phyloP scores from a whole-genome alignment of 371 early-diverging fungal genomes.

The Mucor indicus region DNA sequence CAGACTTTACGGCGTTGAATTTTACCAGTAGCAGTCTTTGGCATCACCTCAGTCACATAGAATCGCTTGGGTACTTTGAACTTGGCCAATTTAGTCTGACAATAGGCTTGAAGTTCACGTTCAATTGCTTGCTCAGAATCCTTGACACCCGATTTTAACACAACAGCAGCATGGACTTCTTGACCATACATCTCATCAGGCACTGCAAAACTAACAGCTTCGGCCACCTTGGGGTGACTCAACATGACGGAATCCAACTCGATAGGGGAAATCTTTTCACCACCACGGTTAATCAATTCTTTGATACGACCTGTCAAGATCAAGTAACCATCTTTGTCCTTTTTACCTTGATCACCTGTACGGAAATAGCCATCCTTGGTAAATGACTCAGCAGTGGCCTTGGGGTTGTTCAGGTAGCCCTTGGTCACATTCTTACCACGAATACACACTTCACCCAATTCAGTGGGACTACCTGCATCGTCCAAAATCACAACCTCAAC shows the following conservation, averaged over 20 bases:
- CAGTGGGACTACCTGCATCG: conserved; percentile 52
- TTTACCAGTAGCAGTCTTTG: conserved; percentile 79
- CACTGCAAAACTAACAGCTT: conserved; percentile 79
- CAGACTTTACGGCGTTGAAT: conserved; percentile 59
- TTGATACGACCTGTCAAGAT: conserved; percentile 78
- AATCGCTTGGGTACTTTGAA: conserved; percentile 81
- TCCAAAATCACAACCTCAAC: conserved; percentile 76
- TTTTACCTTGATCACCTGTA: conserved; percentile 80
- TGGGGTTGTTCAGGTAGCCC: conserved; percentile 78
- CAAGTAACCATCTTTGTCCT: conserved; percentile 70
- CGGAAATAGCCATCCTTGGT: conserved; percentile 67
- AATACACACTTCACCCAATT: conserved; percentile 83
- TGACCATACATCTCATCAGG: conserved; percentile 78
- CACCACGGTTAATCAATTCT: conserved; percentile 80
- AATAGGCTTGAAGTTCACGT: conserved; percentile 46
- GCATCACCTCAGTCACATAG: conserved; percentile 68
- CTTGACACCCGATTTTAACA: conserved; percentile 31
- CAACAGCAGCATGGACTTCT: conserved; percentile 79
- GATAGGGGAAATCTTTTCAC: conserved; percentile 78
- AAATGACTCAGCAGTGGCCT: conserved; percentile 73
- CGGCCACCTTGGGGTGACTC: conserved; percentile 66
- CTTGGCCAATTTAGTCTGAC: conserved; percentile 56
- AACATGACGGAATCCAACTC: conserved; percentile 82
- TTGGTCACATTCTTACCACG: conserved; percentile 77
- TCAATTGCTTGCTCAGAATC: conserved; percentile 33